Conservation (phyloP, 345 rosid genomes). For the Hibiscus mutabilis region DNA sequence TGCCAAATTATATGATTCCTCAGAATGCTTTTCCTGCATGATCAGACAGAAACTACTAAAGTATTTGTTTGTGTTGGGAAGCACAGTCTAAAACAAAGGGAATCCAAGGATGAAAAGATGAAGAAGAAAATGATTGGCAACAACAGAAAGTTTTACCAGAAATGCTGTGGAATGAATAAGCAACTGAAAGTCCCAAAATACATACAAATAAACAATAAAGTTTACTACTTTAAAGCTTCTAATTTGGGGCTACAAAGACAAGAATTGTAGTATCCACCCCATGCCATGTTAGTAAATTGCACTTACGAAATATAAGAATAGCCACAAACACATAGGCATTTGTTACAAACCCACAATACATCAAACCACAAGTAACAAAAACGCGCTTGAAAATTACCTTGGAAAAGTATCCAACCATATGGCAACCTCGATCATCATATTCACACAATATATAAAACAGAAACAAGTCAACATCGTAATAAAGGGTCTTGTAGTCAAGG, state of each 20-base stretch:
- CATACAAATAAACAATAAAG: neutral
- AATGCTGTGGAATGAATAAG: neutral
- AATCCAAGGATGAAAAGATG: neutral
- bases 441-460: conserved; percentile 89
- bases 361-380: conserved; percentile 4
- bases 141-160: neutral
- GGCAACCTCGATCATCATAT: conserved; percentile 99
- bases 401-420: conserved; percentile 98
- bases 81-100: neutral
- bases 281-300: neutral
- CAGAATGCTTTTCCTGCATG: conserved; percentile 93
- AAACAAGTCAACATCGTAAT: conserved; percentile 94
- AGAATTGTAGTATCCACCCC: neutral
- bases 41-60: conserved; percentile 7
- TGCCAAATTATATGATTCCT: conserved; percentile 95
- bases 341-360: neutral
- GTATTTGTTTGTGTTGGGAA: neutral
- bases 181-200: conserved; percentile 4
- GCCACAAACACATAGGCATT: neutral
- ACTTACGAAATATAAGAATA: neutral
- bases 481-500: conserved; percentile 99
- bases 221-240: conserved; percentile 1
- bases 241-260: neutral
- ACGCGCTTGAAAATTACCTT: conserved; percentile 47
- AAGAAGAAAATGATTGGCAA: neutral